These are phyloP conservation scores for Ramaria rubella DNA, from an alignment of 768 basidiomycete genomes.

Conservation along the genomic window DNA sequence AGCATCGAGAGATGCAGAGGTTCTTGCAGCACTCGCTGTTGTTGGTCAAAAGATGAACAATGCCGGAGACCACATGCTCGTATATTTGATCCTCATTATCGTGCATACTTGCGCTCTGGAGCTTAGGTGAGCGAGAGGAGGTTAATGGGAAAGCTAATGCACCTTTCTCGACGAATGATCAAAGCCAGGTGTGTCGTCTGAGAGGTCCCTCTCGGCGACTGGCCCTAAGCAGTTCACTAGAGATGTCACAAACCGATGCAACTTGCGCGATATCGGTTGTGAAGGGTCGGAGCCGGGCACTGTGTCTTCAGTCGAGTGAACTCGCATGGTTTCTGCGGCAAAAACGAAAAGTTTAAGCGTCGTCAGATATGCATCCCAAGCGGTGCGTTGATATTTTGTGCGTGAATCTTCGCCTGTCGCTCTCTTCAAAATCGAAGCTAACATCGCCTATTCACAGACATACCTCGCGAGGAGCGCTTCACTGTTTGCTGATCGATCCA, in stretches of 20 bases:
- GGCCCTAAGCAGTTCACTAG: background rate
- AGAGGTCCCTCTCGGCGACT: background rate
- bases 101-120: background rate
- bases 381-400: background rate
- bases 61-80: constrained; percentile 71
- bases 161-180: background rate
- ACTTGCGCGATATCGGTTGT: background rate
- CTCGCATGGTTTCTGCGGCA: background rate
- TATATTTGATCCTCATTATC: constrained; percentile 37
- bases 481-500: constrained; percentile 59
- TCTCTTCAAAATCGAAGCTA: background rate
- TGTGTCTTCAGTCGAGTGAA: constrained; percentile 26
- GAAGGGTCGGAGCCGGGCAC: constrained; percentile 20
- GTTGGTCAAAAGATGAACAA: constrained; percentile 72
- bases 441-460: background rate
- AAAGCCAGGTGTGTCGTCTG: background rate
- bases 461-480: constrained; percentile 31
- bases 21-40: constrained; percentile 87
- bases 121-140: background rate
- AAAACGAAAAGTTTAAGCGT: background rate
- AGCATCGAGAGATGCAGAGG: constrained; percentile 75
- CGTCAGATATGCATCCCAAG: constrained; percentile 13
- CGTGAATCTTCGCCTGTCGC: background rate
- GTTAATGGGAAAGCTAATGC: background rate
- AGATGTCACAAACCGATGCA: background rate